Base-by-base conservation (phyloP, 257 asterid genomes). In the Henckelia pumila region DNA sequence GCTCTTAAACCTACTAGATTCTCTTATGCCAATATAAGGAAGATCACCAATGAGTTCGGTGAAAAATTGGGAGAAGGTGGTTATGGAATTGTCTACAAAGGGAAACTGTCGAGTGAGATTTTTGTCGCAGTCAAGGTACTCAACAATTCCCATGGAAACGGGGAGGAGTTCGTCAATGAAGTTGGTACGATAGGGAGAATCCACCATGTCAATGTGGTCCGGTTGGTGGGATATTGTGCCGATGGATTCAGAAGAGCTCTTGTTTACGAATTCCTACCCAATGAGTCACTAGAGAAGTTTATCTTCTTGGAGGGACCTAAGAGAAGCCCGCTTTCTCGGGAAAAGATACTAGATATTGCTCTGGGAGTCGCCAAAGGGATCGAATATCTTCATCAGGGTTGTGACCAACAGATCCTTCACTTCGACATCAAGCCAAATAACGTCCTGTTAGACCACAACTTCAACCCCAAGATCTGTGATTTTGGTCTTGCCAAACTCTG, bases 1-100 rank as follows among this genome's bases (percentile, higher is more conserved):
- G 77, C 77, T 25, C 71, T 75, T 2, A 76, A 71, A 61, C 84
- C 92, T 11, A 67, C 78, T 0, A 74, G 85, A 64, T 83, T 77
- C 73, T 57, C 84, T 33, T 80, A 77, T 62, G 55, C 85, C 2
- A 82, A 77, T 35, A 71, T 85, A 40, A 77, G 63, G 57, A 81
- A 61, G 71, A 83, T 83, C 74, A 80, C 86, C 0, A 67, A 70
- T 25, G 63, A 6, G 14, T 69, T 76, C 26, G 61, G 35, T 4
- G 69, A 81, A 21, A 63, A 19, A 64, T 8, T 80, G 62, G 79
- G 79, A 1, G 73, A 75, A 67, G 85, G 82, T 61, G 82, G 75
- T 3, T 81, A 64, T n/a, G 80, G 82, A 35, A 40, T 26, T 4
- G 79, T 74, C 3, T 77, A 66, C 67, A 66, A 69, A 60, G 78